A percentile compares a stretch with the other conserved stretches of the same genome.
Evolutionary conservation across 805 yeast genomes (phyloP).

Genomic region (Pichia eremophila): DNA sequence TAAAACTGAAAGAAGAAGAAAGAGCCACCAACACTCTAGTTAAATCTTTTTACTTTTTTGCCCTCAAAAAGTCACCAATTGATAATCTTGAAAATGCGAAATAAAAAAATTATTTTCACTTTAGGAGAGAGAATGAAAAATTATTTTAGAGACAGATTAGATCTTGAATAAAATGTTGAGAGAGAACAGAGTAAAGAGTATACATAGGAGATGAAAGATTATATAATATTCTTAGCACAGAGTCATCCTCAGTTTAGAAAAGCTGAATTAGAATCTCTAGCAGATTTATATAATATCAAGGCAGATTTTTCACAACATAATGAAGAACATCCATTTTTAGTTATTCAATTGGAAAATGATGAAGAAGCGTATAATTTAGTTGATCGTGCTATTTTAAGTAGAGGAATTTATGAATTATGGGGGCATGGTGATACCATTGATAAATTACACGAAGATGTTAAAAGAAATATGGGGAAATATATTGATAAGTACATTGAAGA

Average conservation of each 20-base stretch:
- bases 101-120: too few relatives aligned
- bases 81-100: too few relatives aligned
- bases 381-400: constrained; percentile 56
- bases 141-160: not conserved
- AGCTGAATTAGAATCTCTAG: constrained; percentile 81
- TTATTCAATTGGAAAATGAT: constrained; percentile 58
- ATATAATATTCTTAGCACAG: constrained; percentile 79
- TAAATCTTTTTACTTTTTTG: not conserved
- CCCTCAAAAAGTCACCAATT: not conserved
- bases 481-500: constrained; percentile 29
- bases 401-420: constrained; percentile 79
- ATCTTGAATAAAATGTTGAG: too few relatives aligned
- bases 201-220: constrained; percentile 37
- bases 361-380: constrained; percentile 57
- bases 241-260: constrained; percentile 66
- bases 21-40: too few relatives aligned
- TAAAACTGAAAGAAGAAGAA: not conserved
- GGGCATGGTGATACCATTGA: constrained; percentile 55
- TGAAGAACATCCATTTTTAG: constrained; percentile 58
- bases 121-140: not conserved
- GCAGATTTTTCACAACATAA: constrained; percentile 54
- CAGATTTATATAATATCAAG: constrained; percentile 46
- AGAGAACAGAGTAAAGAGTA: too few relatives aligned
- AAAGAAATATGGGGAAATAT: constrained; percentile 19
- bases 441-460: constrained; percentile 46